phyloP scores from a whole-genome alignment of 2,329 filamentous ascomycete species.

The Zymoseptoria brevis region DNA sequence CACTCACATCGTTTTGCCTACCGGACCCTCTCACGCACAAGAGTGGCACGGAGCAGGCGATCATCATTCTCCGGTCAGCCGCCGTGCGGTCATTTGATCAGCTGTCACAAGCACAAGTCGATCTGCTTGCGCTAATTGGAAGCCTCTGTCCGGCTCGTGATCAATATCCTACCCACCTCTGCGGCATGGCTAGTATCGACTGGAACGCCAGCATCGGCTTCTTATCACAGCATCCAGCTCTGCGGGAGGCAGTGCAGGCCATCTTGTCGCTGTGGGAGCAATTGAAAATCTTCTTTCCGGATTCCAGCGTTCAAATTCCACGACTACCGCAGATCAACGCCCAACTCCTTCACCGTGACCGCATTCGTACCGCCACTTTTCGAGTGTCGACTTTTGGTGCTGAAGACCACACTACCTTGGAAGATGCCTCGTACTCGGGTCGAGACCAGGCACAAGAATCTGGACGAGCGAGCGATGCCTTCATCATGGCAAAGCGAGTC shows the following conservation, averaged over 20 bases:
- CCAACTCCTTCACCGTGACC: constrained; percentile 6
- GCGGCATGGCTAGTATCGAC: constrained; percentile 37
- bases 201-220: constrained; percentile 37
- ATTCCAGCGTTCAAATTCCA: not conserved
- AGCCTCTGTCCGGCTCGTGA: constrained; percentile 29
- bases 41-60: constrained; percentile 53
- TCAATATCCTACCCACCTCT: constrained; percentile 39
- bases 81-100: constrained; percentile 20
- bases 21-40: constrained; percentile 51
- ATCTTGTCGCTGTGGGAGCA: constrained; percentile 5
- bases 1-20: constrained; percentile 50
- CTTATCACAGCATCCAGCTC: constrained; percentile 6
- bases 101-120: constrained; percentile 12
- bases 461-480: not conserved
- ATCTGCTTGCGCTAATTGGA: constrained; percentile 24
- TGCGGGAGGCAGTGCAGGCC: constrained; percentile 3
- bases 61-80: constrained; percentile 18
- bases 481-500: not conserved
- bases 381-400: constrained; percentile 28
- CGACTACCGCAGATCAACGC: not conserved
- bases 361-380: constrained; percentile 2
- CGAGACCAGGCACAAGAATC: constrained; percentile 8
- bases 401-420: constrained; percentile 19
- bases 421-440: constrained; percentile 22
- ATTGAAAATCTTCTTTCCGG: constrained; percentile 3